These are phyloP conservation scores for Trichoderma virens DNA, from an alignment of 495 filamentous ascomycete genomes.

Conservation along the genomic window DNA sequence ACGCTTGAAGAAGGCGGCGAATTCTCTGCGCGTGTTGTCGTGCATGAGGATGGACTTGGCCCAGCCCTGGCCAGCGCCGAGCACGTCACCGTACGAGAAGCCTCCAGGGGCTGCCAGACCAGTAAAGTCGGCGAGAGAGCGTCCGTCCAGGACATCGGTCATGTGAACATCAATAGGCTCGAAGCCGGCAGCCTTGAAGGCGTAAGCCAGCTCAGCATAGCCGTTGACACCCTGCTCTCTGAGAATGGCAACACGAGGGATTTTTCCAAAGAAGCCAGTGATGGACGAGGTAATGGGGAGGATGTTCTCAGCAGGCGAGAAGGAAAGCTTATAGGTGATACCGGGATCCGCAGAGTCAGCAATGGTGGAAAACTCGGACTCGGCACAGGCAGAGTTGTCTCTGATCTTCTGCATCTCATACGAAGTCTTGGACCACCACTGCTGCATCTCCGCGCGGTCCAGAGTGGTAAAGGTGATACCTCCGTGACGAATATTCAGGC, in stretches of 20 bases:
- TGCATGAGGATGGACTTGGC: slow-evolving; percentile 89
- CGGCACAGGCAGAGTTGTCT: slow-evolving; percentile 82
- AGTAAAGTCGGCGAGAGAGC: slow-evolving; percentile 70
- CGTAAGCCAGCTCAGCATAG: slow-evolving; percentile 92
- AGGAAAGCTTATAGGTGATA: slow-evolving; percentile 76
- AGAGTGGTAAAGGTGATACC: slow-evolving; percentile 58
- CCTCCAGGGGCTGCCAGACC: slow-evolving; percentile 92
- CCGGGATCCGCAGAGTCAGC: slow-evolving; percentile 72
- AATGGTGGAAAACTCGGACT: slow-evolving; percentile 74
- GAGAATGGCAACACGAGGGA: slow-evolving; percentile 85
- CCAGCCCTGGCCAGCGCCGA: slow-evolving; percentile 93
- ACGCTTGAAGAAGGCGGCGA: slow-evolving; percentile 79
- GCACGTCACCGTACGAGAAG: slow-evolving; percentile 94
- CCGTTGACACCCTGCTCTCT: slow-evolving; percentile 94
- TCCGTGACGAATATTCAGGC: slow-evolving; percentile 66
- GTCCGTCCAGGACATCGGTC: slow-evolving; percentile 79
- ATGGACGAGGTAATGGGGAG: slow-evolving; percentile 63
- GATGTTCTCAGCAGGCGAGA: slow-evolving; percentile 69
- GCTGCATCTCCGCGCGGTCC: slow-evolving; percentile 67
- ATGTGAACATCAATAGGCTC: slow-evolving; percentile 92
- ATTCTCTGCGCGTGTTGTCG: slow-evolving; percentile 64
- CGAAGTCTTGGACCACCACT: slow-evolving; percentile 81
- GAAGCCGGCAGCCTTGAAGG: slow-evolving; percentile 88
- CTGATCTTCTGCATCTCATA: slow-evolving; percentile 84
- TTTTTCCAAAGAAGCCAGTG: slow-evolving; percentile 58